These are phyloP conservation scores for Tylopilus felleus DNA, from an alignment of 768 basidiomycete genomes.

Conservation along the genomic window DNA sequence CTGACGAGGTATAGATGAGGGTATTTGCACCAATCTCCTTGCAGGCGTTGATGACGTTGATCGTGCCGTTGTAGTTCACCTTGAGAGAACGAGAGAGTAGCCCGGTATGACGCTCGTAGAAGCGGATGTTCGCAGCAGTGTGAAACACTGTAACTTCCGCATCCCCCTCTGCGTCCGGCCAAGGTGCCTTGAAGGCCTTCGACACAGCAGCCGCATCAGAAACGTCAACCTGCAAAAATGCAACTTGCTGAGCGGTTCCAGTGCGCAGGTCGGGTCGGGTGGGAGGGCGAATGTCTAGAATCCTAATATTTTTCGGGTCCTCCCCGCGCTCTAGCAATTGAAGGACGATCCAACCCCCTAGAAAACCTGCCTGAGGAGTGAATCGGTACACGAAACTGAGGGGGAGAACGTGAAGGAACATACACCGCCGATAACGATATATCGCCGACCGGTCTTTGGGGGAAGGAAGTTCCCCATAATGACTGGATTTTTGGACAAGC, in stretches of 20 bases:
- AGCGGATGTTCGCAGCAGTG: constrained; percentile 74
- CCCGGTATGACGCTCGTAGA: constrained; percentile 58
- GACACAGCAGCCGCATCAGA: constrained; percentile 50
- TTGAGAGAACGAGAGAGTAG: constrained; percentile 52
- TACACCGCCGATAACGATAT: constrained; percentile 76
- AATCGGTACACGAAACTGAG: not conserved
- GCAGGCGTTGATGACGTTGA: constrained; percentile 62
- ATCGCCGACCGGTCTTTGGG: constrained; percentile 66
- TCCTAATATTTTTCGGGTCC: constrained; percentile 57
- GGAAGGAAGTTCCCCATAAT: constrained; percentile 48
- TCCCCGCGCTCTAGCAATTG: constrained; percentile 70
- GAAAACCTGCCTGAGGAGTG: constrained; percentile 56
- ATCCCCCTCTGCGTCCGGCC: constrained; percentile 41
- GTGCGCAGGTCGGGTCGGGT: constrained; percentile 52
- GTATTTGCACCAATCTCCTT: constrained; percentile 51
- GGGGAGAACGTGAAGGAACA: constrained; percentile 22
- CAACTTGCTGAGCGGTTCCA: constrained; percentile 49
- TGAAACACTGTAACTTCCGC: constrained; percentile 63
- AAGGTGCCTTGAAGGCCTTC: constrained; percentile 61
- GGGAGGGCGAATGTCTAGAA: constrained; percentile 66
- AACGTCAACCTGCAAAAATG: constrained; percentile 60
- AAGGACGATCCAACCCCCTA: constrained; percentile 75
- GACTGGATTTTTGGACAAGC: constrained; percentile 34
- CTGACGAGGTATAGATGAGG: constrained; percentile 73
- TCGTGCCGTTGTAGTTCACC: constrained; percentile 66